Evolutionary conservation across 805 yeast species (phyloP), one percentile per base, ranked within the genome.

Genomic region (Nakazawaea sp.): DNA sequence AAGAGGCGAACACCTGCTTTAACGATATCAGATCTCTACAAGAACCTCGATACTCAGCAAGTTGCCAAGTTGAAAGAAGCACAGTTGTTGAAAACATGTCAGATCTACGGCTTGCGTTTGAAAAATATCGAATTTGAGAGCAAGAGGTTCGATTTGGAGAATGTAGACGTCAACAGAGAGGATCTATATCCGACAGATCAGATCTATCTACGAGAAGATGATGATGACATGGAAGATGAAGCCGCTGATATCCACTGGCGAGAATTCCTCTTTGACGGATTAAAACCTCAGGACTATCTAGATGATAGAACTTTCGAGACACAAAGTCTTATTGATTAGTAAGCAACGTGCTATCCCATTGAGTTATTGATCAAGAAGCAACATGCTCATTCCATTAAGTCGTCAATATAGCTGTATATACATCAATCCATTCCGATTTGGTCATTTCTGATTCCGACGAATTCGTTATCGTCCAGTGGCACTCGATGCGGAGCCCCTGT

Each of bases 111-210:
- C 21, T 16, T 37, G 12, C 18, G 32, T 4, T 32, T 37, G 36
- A 37, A 37, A 31, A 31, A 37, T 16, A 13, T 37, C 12, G 27
- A 37, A 12, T 26, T 20, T 27, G 40, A 37, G 21, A 11, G 16
- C 4, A 5, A 7, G 5, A 34, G 33, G 9, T 43, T 43, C 11
- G 44, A 49, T 17, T 32, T 51, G n/a, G 21, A 35, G 5, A 41
- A 33, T 11, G 10, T 21, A 8, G 43, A 44, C 44, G 23, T 46
- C 3, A 35, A 36, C 10, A 31, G 35, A 17, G n/a, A 36, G 3
- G 30, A 43, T 16, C 26, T 37, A n/a, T 37, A 37, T 19, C 43
- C 15, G 26, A 43, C 11, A 25, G 36, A 24, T 16, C 35, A 38
- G 8, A 27, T 35, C 15, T 29, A 34, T 27, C 18, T 34, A 30